These are phyloP conservation scores for Nidula microcarpa DNA, from an alignment of 768 basidiomycete genomes.

Conservation along the genomic window DNA sequence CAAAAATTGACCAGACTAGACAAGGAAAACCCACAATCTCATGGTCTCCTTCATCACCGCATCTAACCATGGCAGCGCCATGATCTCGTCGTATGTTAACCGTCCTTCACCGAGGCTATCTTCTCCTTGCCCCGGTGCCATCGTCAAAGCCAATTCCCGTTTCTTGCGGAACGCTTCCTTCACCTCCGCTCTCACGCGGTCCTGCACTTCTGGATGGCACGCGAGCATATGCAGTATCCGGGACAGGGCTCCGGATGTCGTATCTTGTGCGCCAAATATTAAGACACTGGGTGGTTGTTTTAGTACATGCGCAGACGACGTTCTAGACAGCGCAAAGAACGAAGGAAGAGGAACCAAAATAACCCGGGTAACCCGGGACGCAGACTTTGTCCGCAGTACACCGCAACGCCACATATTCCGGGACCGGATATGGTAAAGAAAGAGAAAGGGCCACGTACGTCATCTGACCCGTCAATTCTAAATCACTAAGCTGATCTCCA, in stretches of 20 bases:
- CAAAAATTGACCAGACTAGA: not conserved
- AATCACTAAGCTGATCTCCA: conserved; percentile 34
- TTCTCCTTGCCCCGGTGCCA: too few relatives aligned
- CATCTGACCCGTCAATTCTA: conserved; percentile 46
- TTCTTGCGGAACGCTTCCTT: conserved; percentile 14
- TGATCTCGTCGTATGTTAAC: conserved; percentile 32
- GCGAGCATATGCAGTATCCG: conserved; percentile 38
- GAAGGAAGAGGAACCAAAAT: too few relatives aligned
- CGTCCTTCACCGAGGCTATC: conserved; percentile 7
- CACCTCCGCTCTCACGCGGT: conserved; percentile 32
- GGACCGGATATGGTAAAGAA: not conserved
- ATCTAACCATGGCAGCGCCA: conserved; percentile 35
- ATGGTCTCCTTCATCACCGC: conserved; percentile 46
- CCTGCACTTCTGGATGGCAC: conserved; percentile 32
- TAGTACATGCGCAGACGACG: not conserved
- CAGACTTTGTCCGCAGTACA: too few relatives aligned
- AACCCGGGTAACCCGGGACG: too few relatives aligned
- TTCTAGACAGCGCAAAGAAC: not conserved
- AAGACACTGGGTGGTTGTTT: conserved; percentile 24
- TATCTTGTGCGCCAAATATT: conserved; percentile 50
- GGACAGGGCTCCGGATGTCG: conserved; percentile 41
- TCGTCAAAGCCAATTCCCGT: conserved; percentile 5
- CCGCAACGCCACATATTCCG: too few relatives aligned
- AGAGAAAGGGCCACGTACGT: conserved; percentile 26
- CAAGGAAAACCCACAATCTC: conserved; percentile 26